Evolutionary conservation across 768 basidiomycete species (phyloP).

Genomic region (Boletus sp.): DNA sequence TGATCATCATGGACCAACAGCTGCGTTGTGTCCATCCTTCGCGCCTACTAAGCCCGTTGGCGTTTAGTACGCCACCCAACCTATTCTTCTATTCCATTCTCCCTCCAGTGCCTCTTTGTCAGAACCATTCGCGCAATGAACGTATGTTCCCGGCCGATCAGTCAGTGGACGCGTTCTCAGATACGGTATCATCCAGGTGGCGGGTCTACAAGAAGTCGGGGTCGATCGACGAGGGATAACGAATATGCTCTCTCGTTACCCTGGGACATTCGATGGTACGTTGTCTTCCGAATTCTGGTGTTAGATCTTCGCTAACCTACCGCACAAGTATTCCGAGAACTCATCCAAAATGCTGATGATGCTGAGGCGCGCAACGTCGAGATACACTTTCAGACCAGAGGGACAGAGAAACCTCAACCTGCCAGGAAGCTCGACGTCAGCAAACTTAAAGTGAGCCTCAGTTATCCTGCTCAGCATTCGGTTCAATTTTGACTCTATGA

Average conservation of each 20-base stretch:
- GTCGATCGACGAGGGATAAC: slow-evolving; percentile 14
- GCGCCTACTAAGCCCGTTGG: background rate
- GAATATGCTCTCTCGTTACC: slow-evolving; percentile 18
- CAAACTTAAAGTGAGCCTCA: background rate
- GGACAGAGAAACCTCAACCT: background rate
- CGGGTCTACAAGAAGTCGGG: slow-evolving; percentile 12
- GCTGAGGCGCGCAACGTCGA: slow-evolving; percentile 35
- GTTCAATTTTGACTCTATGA: too few species aligned
- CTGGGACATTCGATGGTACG: slow-evolving; percentile 11
- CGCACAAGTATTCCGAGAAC: slow-evolving; percentile 42
- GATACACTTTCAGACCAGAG: slow-evolving; percentile 34
- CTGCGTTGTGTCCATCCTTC: background rate
- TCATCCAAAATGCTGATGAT: slow-evolving; percentile 33
- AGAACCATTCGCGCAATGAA: background rate
- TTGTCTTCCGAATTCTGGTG: background rate
- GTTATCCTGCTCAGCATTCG: background rate
- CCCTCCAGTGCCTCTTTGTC: background rate
- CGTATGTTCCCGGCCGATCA: background rate
- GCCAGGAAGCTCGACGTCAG: background rate
- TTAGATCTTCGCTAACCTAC: background rate
- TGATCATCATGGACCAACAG: slow-evolving; percentile 7
- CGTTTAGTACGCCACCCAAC: background rate
- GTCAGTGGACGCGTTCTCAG: background rate
- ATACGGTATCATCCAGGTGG: background rate
- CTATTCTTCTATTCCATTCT: background rate